A percentile compares a stretch with the other conserved stretches of the same genome.
Evolutionary conservation across 2,329 filamentous ascomycete species (phyloP).

Genomic region (Tolypocladium pustulatum): DNA sequence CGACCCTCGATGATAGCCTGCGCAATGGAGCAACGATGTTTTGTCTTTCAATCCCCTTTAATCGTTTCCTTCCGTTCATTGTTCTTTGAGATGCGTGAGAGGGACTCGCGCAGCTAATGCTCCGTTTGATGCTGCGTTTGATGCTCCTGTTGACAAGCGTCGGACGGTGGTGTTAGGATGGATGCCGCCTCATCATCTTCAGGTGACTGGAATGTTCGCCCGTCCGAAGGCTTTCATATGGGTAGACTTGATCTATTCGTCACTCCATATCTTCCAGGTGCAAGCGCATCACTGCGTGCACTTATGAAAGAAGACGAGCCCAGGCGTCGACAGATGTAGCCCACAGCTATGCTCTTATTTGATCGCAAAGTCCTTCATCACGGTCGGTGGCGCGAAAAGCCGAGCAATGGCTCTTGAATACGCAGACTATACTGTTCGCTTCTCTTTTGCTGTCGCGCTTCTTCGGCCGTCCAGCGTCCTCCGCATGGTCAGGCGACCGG

Average conservation of each 20-base stretch:
- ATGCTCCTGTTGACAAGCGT: neutral
- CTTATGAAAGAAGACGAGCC: neutral
- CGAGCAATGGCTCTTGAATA: neutral
- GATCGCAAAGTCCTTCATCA: neutral
- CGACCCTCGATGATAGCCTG: neutral
- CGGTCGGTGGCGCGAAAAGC: neutral
- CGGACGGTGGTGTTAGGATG: neutral
- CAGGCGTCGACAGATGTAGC: no score
- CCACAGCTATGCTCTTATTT: neutral
- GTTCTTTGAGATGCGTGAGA: neutral
- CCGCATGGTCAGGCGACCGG: neutral
- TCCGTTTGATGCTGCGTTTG: slow-evolving; percentile 1
- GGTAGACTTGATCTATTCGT: neutral
- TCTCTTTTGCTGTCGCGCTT: neutral
- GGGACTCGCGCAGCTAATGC: neutral
- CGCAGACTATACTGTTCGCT: neutral
- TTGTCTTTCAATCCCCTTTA: neutral
- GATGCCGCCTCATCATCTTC: neutral
- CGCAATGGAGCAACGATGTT: no score
- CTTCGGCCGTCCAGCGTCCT: neutral
- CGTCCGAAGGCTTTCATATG: neutral
- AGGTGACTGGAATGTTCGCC: neutral
- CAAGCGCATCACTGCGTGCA: neutral
- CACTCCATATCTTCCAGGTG: neutral
- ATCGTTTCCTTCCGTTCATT: neutral